Conservation (phyloP, 495 filamentous ascomycete species). For the Cudoniella acicularis region DNA sequence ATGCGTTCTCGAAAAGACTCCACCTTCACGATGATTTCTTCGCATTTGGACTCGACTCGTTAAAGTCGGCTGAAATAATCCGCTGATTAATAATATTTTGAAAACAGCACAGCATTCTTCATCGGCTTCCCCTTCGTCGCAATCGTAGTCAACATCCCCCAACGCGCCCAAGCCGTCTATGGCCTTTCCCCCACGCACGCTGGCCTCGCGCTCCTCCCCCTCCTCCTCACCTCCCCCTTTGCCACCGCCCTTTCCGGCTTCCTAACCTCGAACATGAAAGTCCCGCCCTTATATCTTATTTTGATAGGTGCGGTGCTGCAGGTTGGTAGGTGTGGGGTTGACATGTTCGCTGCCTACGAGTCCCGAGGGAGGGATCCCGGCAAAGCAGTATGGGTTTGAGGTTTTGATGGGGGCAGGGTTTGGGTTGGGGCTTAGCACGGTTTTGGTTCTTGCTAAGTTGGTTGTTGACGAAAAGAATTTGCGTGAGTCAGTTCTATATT, state of each 20-base stretch:
- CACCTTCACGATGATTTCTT: too few relatives aligned
- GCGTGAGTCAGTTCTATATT: neutral
- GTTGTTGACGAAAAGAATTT: constrained; percentile 9
- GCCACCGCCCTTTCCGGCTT: constrained; percentile 46
- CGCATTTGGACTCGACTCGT: too few relatives aligned
- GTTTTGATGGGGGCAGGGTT: constrained; percentile 27
- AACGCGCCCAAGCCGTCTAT: constrained; percentile 56
- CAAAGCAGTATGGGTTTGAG: constrained; percentile 26
- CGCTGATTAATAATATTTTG: too few relatives aligned
- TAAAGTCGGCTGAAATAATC: too few relatives aligned
- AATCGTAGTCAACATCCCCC: constrained; percentile 55
- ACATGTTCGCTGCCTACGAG: constrained; percentile 33
- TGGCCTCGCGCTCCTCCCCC: constrained; percentile 56
- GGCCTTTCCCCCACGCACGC: constrained; percentile 41
- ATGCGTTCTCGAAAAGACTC: too few relatives aligned
- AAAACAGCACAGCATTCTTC: constrained; percentile 42
- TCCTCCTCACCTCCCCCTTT: constrained; percentile 46
- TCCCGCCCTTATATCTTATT: constrained; percentile 44
- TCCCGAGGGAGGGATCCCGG: constrained; percentile 7
- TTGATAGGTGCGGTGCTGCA: constrained; percentile 46
- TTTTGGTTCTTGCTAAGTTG: constrained; percentile 3
- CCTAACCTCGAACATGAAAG: constrained; percentile 39
- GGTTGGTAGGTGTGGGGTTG: constrained; percentile 46
- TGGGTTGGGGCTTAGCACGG: constrained; percentile 24
- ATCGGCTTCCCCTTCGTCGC: constrained; percentile 53